Percentiles rank a stretch among this genome's conserved stretches.
Conservation (phyloP, 1,284 basidiomycete genomes). For the Austroboletus novae-zelandiae region DNA sequence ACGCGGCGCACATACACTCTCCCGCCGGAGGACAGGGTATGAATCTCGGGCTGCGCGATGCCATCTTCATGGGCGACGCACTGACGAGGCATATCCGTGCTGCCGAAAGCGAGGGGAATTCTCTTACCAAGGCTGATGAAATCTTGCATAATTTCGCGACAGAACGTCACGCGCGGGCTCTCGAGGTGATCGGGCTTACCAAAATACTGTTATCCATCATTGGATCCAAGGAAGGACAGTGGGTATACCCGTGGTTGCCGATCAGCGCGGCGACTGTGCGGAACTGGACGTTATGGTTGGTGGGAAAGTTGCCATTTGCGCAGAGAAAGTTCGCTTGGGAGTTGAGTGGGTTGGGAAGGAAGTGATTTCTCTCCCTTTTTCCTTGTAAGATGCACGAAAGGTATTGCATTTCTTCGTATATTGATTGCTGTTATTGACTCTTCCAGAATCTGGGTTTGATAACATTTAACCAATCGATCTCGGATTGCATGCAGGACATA, state of each 20-base stretch:
- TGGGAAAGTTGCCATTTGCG: conserved; percentile 12
- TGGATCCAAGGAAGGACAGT: conserved; percentile 5
- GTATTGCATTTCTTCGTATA: no score
- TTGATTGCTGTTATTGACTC: no score
- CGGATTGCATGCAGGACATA: no score
- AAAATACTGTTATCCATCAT: conserved; percentile 20
- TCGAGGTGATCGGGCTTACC: conserved; percentile 26
- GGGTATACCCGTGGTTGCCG: conserved; percentile 24
- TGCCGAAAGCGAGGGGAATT: conserved; percentile 1
- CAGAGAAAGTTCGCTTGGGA: conserved; percentile 21
- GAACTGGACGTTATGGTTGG: conserved; percentile 20
- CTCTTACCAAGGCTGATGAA: conserved; percentile 16
- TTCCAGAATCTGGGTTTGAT: no score
- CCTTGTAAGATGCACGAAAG: no score
- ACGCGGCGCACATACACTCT: conserved; percentile 46
- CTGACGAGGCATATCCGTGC: conserved; percentile 22
- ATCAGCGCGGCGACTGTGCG: conserved; percentile 12
- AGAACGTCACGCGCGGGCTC: conserved; percentile 17
- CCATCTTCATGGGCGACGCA: conserved; percentile 33
- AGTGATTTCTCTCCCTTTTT: conserved; percentile 1
- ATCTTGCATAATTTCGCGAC: conserved; percentile 20
- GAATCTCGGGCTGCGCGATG: conserved; percentile 48
- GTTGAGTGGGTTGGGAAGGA: conserved; percentile 27
- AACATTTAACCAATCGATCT: no score
- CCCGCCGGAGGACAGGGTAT: conserved; percentile 48